Conservation (phyloP, 140 eudicot genomes). For the Stevia rebaudiana region DNA sequence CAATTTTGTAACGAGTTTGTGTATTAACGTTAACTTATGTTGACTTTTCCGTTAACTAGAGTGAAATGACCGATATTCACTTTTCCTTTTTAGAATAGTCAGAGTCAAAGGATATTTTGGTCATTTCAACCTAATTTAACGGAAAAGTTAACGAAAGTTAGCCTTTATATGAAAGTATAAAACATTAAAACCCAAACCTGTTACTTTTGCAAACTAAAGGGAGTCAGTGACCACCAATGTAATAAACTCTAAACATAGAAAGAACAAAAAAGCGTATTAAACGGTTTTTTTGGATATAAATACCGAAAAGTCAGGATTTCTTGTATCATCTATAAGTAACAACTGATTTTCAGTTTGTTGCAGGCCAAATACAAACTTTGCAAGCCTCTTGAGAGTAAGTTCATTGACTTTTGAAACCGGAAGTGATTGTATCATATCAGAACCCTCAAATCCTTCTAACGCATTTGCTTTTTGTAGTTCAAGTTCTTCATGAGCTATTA, state of each 20-base stretch:
- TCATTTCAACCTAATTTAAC: too few relatives aligned
- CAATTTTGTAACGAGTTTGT: too few relatives aligned
- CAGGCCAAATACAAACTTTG: slow-evolving; percentile 35
- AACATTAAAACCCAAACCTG: too few relatives aligned
- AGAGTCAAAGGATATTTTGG: too few relatives aligned
- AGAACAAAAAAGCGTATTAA: not conserved
- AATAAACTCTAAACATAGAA: slow-evolving; percentile 14
- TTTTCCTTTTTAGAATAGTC: too few relatives aligned
- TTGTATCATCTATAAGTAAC: slow-evolving; percentile 28
- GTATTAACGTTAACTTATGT: too few relatives aligned
- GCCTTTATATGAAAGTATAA: too few relatives aligned
- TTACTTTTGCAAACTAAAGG: too few relatives aligned
- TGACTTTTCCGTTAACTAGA: too few relatives aligned
- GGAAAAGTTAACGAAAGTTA: too few relatives aligned
- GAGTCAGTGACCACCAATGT: too few relatives aligned
- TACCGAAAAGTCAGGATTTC: slow-evolving; percentile 30
- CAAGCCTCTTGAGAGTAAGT: slow-evolving; percentile 43
- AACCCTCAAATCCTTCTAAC: slow-evolving; percentile 21
- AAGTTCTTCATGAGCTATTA: slow-evolving; percentile 25
- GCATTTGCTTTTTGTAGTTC: slow-evolving; percentile 21
- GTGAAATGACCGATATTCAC: too few relatives aligned
- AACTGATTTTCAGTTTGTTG: slow-evolving; percentile 30
- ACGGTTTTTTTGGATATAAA: not conserved
- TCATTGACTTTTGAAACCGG: slow-evolving; percentile 40
- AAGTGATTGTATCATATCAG: slow-evolving; percentile 26